Evolutionary conservation across 768 basidiomycete species (phyloP).

Genomic region (Mycena vulgaris): DNA sequence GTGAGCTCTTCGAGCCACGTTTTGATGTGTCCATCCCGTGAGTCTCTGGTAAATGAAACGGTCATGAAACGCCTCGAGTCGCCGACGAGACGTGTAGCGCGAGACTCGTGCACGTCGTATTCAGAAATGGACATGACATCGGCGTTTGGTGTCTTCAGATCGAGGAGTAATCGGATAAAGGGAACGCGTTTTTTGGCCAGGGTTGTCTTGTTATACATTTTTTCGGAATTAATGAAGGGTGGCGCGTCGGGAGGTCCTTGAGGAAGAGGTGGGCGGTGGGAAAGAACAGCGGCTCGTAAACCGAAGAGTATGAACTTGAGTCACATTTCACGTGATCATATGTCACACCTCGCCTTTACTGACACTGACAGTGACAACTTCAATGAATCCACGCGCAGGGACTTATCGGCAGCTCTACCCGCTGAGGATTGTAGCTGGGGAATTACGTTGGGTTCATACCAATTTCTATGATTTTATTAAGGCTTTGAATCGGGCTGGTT

Average conservation of each 20-base stretch:
- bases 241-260: slow-evolving; percentile 17
- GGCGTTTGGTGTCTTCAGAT: slow-evolving; percentile 1
- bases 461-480: no score
- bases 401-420: no score
- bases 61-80: slow-evolving; percentile 36
- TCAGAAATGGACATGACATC: slow-evolving; percentile 2
- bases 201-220: slow-evolving; percentile 21
- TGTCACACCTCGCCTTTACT: background rate
- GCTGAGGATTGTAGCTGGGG: no score
- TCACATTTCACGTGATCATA: slow-evolving; percentile 20
- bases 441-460: no score
- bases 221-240: slow-evolving; percentile 10
- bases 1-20: slow-evolving; percentile 30
- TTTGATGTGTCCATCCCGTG: slow-evolving; percentile 2
- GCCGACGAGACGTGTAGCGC: slow-evolving; percentile 36
- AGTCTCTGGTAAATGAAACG: slow-evolving; percentile 13
- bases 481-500: no score
- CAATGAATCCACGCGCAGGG: no score
- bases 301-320: slow-evolving; percentile 7
- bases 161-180: slow-evolving; percentile 10
- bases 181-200: slow-evolving; percentile 28
- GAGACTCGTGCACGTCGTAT: slow-evolving; percentile 32
- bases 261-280: slow-evolving; percentile 7
- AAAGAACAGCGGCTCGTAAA: background rate
- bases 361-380: no score